Base-by-base conservation (phyloP, 108 stramenopile species). In the Asterionellopsis glacialis region DNA sequence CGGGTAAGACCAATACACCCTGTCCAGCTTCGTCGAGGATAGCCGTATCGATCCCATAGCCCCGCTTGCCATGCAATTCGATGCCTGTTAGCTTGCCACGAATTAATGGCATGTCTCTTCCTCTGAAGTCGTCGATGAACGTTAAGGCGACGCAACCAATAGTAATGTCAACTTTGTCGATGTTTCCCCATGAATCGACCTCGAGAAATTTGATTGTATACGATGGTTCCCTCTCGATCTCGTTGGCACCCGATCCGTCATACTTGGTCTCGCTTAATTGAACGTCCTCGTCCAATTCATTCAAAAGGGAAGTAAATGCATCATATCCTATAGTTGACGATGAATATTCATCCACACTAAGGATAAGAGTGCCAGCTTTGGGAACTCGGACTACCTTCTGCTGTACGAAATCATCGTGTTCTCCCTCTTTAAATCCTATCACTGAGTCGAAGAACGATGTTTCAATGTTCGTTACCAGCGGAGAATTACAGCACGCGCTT, bases 41-140 rank as follows among this genome's bases (percentile, higher is more conserved):
- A 22, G 65, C 65, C 15, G 76, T 67, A 22, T 69, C 65, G 22
- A 75, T 47, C 0, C 75, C 80, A 19, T 82, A 16, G 14, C 84
- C 84, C 39, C 80, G 67, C 18, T 79, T 69, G 14, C 57, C 53
- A 27, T 65, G 67, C 24, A 72, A 7, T 48, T 72, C 61, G 16
- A 76, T 22, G 15, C 59, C 49, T 38, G 47, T 47, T 9, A 82
- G 49, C 23, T 67, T 63, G 12, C 50, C 77, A 41, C 80, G 72
- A 12, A 85, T 56, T 16, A 85, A 41, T 11, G 84, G 84, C 84
- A 85, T 85, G 41, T 85, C 84, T 51, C 80, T 67, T 21, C 84
- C 84, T 42, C 76, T 67, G 5, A 79, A 67, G 61, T 85, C 84
- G 48, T 85, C 80, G 26, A 85, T 81, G 19, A 85, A 76, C 11